A percentile compares a stretch with the other conserved stretches of the same genome.
phyloP scores from a whole-genome alignment of 139 green algal genomes.

The Tetratostichococcus sp. region DNA sequence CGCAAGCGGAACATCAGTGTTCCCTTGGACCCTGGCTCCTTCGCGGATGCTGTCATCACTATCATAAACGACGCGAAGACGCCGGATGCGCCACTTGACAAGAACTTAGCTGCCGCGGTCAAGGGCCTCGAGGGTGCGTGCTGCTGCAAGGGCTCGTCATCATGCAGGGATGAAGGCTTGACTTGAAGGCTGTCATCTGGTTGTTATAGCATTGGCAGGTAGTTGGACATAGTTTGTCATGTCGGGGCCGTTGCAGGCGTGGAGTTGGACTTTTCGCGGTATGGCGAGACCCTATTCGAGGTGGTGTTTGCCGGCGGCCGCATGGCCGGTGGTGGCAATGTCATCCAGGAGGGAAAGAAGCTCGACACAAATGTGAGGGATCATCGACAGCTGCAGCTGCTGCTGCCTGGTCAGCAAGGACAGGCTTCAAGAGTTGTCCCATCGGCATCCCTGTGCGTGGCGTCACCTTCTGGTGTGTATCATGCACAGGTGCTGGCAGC shows the following conservation, averaged over 20 bases:
- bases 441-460: not conserved
- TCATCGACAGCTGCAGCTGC: not conserved
- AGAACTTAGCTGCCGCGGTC: constrained; percentile 65
- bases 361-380: constrained; percentile 58
- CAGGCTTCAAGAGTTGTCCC: no score
- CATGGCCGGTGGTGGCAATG: constrained; percentile 62
- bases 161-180: no score
- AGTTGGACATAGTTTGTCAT: no score
- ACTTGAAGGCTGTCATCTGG: not conserved
- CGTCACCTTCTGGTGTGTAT: not conserved
- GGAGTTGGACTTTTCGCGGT: constrained; percentile 89
- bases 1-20: constrained; percentile 96
- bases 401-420: not conserved
- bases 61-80: constrained; percentile 76
- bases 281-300: constrained; percentile 96
- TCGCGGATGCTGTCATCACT: constrained; percentile 83
- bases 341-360: constrained; percentile 61
- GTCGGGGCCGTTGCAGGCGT: constrained; percentile 27
- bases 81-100: constrained; percentile 45
- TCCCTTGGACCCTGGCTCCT: constrained; percentile 86
- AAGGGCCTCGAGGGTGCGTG: constrained; percentile 41
- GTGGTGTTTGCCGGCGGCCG: constrained; percentile 83
- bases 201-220: not conserved
- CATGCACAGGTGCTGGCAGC: constrained; percentile 59
- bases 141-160: no score